A percentile compares a stretch with the other conserved stretches of the same genome.
Conservation (phyloP, 768 basidiomycete species). For the Macrolepiota albuminosa region DNA sequence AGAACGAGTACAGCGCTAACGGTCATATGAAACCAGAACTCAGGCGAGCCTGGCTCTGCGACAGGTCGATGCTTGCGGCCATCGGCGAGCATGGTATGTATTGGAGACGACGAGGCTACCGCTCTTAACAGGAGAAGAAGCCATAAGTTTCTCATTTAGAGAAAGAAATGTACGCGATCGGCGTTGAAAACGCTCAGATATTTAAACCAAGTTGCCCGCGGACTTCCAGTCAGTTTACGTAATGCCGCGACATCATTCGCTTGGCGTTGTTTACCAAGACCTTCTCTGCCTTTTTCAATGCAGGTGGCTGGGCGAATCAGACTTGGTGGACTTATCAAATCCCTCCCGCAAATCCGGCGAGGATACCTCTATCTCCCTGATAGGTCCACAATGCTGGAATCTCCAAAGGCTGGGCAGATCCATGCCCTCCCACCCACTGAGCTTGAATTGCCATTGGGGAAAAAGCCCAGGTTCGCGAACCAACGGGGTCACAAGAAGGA, state of each 20-base stretch:
- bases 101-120: slow-evolving; percentile 9
- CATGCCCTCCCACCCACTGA: slow-evolving; percentile 16
- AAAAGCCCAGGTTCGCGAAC: slow-evolving; percentile 22
- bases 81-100: neutral
- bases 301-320: slow-evolving; percentile 1
- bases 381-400: slow-evolving; percentile 8
- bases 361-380: neutral
- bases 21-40: slow-evolving; percentile 72
- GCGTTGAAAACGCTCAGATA: neutral
- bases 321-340: slow-evolving; percentile 2
- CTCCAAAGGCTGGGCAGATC: slow-evolving; percentile 17
- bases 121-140: slow-evolving; percentile 6
- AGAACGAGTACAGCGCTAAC: slow-evolving; percentile 71
- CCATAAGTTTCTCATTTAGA: slow-evolving; percentile 13
- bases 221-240: slow-evolving; percentile 7
- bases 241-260: slow-evolving; percentile 8
- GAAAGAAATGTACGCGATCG: neutral
- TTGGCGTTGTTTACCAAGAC: slow-evolving; percentile 10
- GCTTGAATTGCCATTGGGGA: slow-evolving; percentile 20
- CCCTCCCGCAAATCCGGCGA: neutral
- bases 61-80: slow-evolving; percentile 9
- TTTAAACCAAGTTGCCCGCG: neutral
- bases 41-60: slow-evolving; percentile 43
- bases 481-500: slow-evolving; percentile 20
- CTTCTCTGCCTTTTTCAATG: slow-evolving; percentile 9